phyloP scores from a whole-genome alignment of 2,329 filamentous ascomycete species.

The Clonostachys chloroleuca region DNA sequence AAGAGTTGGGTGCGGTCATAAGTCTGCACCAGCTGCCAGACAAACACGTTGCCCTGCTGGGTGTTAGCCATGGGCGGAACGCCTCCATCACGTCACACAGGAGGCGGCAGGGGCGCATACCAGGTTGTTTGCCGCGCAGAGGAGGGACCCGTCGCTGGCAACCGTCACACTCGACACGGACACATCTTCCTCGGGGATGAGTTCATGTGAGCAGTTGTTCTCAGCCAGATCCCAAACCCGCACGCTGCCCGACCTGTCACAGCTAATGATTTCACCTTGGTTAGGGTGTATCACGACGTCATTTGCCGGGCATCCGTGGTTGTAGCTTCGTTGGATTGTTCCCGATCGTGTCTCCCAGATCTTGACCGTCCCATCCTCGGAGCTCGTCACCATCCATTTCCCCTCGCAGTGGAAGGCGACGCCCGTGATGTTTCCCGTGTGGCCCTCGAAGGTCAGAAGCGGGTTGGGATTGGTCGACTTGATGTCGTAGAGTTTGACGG shows the following conservation, averaged over 20 bases:
- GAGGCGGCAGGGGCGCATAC: constrained; percentile 38
- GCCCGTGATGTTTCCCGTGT: constrained; percentile 92
- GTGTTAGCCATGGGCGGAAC: background rate
- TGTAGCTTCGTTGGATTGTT: constrained; percentile 87
- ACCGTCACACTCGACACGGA: constrained; percentile 93
- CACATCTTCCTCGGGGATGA: constrained; percentile 94
- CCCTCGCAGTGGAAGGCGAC: constrained; percentile 98
- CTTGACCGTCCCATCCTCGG: constrained; percentile 93
- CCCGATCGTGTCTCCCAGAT: constrained; percentile 92
- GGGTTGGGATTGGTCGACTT: constrained; percentile 97
- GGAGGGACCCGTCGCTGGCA: constrained; percentile 85
- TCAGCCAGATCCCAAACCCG: constrained; percentile 95
- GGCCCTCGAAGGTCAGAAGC: constrained; percentile 89
- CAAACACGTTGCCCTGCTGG: constrained; percentile 84
- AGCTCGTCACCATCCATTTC: constrained; percentile 99
- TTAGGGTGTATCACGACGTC: constrained; percentile 99
- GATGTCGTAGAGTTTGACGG: constrained; percentile 97
- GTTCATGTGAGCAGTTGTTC: constrained; percentile 93
- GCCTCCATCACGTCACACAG: background rate
- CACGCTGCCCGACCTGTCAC: constrained; percentile 88
- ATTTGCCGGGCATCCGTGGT: constrained; percentile 83
- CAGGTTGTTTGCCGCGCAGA: constrained; percentile 89
- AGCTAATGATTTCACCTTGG: constrained; percentile 96
- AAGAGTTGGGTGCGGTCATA: constrained; percentile 79
- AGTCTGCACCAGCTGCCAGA: constrained; percentile 88